These are phyloP conservation scores for Claviceps sp. DNA, from an alignment of 2,329 filamentous ascomycete species.

Conservation along the genomic window DNA sequence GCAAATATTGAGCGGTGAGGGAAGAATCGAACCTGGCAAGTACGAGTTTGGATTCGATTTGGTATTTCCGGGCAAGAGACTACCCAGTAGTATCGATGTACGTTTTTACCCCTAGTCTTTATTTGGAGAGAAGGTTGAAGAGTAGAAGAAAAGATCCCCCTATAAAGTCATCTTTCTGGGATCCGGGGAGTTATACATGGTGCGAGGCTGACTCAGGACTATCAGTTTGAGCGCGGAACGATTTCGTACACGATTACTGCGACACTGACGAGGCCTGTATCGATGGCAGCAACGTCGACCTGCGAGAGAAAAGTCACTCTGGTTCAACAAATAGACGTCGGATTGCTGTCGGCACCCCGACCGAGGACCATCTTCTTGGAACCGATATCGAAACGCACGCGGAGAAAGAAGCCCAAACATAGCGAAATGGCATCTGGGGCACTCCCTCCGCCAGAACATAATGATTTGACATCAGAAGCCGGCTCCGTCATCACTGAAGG, in stretches of 20 bases:
- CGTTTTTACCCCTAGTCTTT: conserved; percentile 19
- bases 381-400: conserved; percentile 60
- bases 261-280: conserved; percentile 76
- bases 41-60: conserved; percentile 73
- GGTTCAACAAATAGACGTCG: conserved; percentile 74
- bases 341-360: conserved; percentile 57
- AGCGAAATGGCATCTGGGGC: conserved; percentile 28
- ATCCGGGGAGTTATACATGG: no score
- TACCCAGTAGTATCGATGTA: conserved; percentile 94
- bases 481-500: conserved; percentile 26
- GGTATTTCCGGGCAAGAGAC: conserved; percentile 50
- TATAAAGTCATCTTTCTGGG: no score
- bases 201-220: not conserved
- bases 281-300: conserved; percentile 65
- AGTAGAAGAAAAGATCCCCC: no score
- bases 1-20: conserved; percentile 65
- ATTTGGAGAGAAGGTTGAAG: no score
- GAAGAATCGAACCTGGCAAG: conserved; percentile 56
- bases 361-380: conserved; percentile 77
- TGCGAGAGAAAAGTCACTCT: conserved; percentile 73
- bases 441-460: conserved; percentile 25
- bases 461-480: conserved; percentile 21
- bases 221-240: conserved; percentile 84
- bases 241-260: conserved; percentile 86
- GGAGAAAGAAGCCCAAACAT: conserved; percentile 41